phyloP scores from a whole-genome alignment of 2,329 filamentous ascomycete species.

The Colletotrichum liriopes region DNA sequence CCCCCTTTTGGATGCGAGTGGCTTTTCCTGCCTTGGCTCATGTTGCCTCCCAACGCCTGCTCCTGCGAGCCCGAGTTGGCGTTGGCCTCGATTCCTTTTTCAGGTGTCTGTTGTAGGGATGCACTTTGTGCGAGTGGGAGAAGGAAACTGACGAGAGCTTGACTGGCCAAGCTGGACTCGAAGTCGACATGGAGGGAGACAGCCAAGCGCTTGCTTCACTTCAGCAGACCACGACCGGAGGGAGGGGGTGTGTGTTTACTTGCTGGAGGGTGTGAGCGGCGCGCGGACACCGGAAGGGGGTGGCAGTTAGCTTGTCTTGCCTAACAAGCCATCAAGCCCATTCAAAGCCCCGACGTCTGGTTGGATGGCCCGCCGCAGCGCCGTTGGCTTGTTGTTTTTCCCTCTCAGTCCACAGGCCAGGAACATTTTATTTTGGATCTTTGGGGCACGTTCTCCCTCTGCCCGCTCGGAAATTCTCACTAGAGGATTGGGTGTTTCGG shows the following conservation, averaged over 20 bases:
- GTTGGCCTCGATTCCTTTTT: background rate
- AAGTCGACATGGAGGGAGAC: constrained; percentile 23
- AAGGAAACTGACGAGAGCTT: constrained; percentile 6
- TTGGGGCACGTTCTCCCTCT: constrained; percentile 8
- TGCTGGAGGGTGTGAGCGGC: background rate
- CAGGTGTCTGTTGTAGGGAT: background rate
- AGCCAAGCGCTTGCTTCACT: constrained; percentile 33
- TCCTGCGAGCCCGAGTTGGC: constrained; percentile 19
- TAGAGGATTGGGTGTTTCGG: constrained; percentile 36
- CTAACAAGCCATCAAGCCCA: constrained; percentile 32
- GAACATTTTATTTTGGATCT: background rate
- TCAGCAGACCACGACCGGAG: background rate
- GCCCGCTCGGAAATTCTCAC: constrained; percentile 1
- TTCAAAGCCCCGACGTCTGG: constrained; percentile 32
- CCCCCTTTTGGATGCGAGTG: constrained; percentile 14
- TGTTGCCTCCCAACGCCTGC: constrained; percentile 6
- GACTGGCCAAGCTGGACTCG: constrained; percentile 1
- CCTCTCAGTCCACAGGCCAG: background rate
- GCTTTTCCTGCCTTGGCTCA: background rate
- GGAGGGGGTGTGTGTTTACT: constrained; percentile 9
- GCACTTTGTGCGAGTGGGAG: background rate
- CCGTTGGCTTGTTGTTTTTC: constrained; percentile 32
- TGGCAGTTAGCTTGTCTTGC: constrained; percentile 33
- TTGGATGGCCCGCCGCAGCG: constrained; percentile 25
- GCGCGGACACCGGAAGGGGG: constrained; percentile 19